phyloP scores from a whole-genome alignment of 345 rosid genomes.

The Draba incana region DNA sequence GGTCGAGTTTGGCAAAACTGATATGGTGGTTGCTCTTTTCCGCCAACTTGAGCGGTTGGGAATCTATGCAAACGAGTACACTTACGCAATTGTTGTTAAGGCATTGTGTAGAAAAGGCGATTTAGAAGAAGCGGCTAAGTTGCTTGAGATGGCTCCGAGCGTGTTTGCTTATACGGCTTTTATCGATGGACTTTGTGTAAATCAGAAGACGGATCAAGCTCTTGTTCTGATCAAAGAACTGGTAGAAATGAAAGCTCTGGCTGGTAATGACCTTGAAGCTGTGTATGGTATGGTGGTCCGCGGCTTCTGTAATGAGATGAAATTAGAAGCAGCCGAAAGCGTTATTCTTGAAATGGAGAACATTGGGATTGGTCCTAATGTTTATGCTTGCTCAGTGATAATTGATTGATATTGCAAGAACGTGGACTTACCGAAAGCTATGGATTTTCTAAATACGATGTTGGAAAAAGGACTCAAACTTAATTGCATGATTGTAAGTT shows the following conservation, averaged over 20 bases:
- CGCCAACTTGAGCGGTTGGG: slow-evolving; percentile 54
- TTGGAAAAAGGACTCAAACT: slow-evolving; percentile 52
- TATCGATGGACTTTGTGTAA: slow-evolving; percentile 68
- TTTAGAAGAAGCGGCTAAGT: slow-evolving; percentile 48
- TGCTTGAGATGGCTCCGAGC: slow-evolving; percentile 46
- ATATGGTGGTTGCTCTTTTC: slow-evolving; percentile 49
- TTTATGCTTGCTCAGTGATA: slow-evolving; percentile 46
- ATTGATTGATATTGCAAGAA: slow-evolving; percentile 54
- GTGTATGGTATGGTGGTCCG: slow-evolving; percentile 54
- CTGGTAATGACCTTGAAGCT: slow-evolving; percentile 38
- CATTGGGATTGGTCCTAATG: slow-evolving; percentile 52
- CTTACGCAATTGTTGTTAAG: slow-evolving; percentile 60
- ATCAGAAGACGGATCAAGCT: slow-evolving; percentile 50
- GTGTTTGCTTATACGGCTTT: slow-evolving; percentile 56
- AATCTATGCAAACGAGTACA: slow-evolving; percentile 55
- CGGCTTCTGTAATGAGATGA: slow-evolving; percentile 65
- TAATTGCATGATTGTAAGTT: slow-evolving; percentile 58
- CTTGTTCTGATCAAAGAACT: slow-evolving; percentile 41
- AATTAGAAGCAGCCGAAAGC: slow-evolving; percentile 55
- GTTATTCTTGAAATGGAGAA: slow-evolving; percentile 55
- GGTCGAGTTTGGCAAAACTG: slow-evolving; percentile 49
- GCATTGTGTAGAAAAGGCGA: slow-evolving; percentile 62
- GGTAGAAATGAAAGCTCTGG: slow-evolving; percentile 39
- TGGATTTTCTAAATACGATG: slow-evolving; percentile 52
- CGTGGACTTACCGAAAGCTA: slow-evolving; percentile 51